Evolutionary conservation across 1,284 basidiomycete genomes (phyloP), one percentile per base, ranked within the genome.

Genomic region (Porogramme epimiltina): DNA sequence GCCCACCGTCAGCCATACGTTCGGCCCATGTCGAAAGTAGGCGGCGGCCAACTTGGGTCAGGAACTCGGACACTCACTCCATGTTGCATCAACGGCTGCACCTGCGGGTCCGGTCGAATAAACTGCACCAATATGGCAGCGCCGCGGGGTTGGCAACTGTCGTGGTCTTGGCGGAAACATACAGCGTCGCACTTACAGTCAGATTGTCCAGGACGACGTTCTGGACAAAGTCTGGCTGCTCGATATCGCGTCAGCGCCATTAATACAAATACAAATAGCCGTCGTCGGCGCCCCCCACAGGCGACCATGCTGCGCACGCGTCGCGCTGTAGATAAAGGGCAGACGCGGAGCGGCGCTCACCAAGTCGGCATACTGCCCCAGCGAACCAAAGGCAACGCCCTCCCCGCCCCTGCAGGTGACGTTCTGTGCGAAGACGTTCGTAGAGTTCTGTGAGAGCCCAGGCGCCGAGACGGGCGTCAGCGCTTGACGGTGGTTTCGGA

Each of bases 341-440:
- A n/a, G n/a, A n/a, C n/a, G 28, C 28, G 28, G 8, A 31, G 6
- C 6, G 28, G 13, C 28, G n/a, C n/a, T 37, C 34, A 82, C 79
- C 61, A 83, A 59, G 57, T 82, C 74, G 6, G 68, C 67, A 60
- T 86, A 86, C 63, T 86, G 84, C 2, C 79, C 84, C 33, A 85
- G 68, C 4, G 81, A 84, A 18, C 84, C 84, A 59, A 86, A 80
- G 0, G 84, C 82, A 42, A 86, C 76, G 3, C 83, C 84, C 49
- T 82, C 85, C 16, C 84, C 84, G n/a, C 83, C 83, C 23, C 74
- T 70, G 59, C 83, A 84, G 36, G 76, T 78, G 44, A 83, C 71
- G 57, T 82, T 80, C 2, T 70, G 63, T 1, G 73, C 76, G 19
- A 74, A 51, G 50, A 86, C 72, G 56, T 82, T 79, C 15, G 82